A percentile compares a stretch with the other conserved stretches of the same genome.
phyloP scores from a whole-genome alignment of 345 rosid species.

The Hypericum perforatum region DNA sequence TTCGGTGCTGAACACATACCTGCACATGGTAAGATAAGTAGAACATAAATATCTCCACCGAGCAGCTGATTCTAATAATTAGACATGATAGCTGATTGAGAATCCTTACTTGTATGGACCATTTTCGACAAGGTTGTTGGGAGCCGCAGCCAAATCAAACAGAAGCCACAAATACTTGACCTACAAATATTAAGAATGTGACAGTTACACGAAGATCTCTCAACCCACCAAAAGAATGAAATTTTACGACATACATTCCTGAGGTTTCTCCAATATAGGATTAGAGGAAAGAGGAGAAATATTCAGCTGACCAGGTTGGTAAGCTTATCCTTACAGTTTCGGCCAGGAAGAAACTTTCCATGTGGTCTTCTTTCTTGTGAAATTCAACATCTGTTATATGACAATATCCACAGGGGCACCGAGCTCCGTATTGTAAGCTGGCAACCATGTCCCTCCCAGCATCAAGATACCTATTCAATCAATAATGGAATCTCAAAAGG shows the following conservation, averaged over 20 bases:
- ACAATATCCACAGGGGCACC: constrained; percentile 94
- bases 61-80: neutral
- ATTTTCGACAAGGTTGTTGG: constrained; percentile 90
- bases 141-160: constrained; percentile 80
- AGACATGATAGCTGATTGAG: constrained; percentile 5
- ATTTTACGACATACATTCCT: neutral
- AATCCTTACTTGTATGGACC: constrained; percentile 88
- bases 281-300: constrained; percentile 3
- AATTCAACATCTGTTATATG: constrained; percentile 89
- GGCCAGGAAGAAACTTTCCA: constrained; percentile 99
- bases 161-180: constrained; percentile 97
- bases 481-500: constrained; percentile 1
- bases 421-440: constrained; percentile 91
- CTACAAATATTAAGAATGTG: constrained; percentile 23
- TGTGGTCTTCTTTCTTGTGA: constrained; percentile 82
- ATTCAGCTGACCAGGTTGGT: constrained; percentile 2
- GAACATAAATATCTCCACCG: neutral
- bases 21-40: constrained; percentile 15
- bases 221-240: neutral
- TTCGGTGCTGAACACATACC: constrained; percentile 88
- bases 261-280: neutral
- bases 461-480: constrained; percentile 62
- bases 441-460: constrained; percentile 91
- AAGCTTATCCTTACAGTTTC: constrained; percentile 67
- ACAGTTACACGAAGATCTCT: no score